phyloP scores from a whole-genome alignment of 768 basidiomycete genomes.

The Suillus subalutaceus region DNA sequence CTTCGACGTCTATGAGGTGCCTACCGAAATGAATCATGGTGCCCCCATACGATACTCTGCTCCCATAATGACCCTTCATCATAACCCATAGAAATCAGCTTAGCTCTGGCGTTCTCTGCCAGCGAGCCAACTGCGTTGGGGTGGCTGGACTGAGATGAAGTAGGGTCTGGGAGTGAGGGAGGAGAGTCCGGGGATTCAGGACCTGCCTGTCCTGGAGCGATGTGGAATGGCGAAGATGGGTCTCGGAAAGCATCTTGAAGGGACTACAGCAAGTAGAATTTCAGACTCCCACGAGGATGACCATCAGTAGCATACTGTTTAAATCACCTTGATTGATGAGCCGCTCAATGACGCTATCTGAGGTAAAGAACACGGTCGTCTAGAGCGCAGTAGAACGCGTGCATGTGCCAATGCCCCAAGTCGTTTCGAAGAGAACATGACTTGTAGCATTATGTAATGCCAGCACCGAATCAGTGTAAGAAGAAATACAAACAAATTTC shows the following conservation, averaged over 20 bases:
- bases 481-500: neutral
- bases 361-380: neutral
- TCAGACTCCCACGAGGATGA: neutral
- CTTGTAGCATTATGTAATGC: neutral
- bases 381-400: neutral
- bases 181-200: constrained; percentile 60
- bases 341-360: constrained; percentile 22
- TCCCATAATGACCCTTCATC: constrained; percentile 76
- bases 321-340: constrained; percentile 30
- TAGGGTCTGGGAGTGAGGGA: constrained; percentile 12
- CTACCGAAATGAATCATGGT: constrained; percentile 78
- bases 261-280: constrained; percentile 39
- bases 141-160: neutral
- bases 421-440: neutral
- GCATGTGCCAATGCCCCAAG: neutral
- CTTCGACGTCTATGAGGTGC: constrained; percentile 25
- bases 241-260: constrained; percentile 65
- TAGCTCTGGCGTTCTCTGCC: constrained; percentile 42
- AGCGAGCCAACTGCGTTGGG: constrained; percentile 15
- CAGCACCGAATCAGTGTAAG: neutral
- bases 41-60: constrained; percentile 78
- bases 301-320: neutral
- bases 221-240: constrained; percentile 65
- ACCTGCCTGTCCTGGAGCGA: constrained; percentile 59
- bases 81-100: constrained; percentile 51